These are phyloP conservation scores for Cicer yamashitae DNA, from an alignment of 306 rosid species.

Conservation along the genomic window DNA sequence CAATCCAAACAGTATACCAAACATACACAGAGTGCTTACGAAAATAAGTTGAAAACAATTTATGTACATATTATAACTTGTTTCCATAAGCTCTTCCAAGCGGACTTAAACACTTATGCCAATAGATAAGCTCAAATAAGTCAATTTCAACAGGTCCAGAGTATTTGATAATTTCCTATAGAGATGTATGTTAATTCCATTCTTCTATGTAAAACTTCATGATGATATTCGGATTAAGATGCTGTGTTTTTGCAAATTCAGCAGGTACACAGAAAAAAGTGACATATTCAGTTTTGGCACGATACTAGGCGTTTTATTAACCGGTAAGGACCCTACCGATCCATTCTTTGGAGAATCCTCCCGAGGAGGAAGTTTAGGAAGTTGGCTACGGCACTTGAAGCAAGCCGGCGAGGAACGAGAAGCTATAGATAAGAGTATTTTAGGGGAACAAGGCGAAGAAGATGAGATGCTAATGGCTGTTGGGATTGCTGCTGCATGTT, in stretches of 20 bases:
- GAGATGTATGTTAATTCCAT: conserved; percentile 19
- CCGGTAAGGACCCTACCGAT: conserved; percentile 81
- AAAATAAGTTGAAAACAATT: too few relatives aligned
- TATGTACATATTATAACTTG: too few relatives aligned
- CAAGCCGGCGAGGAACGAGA: conserved; percentile 82
- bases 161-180: not conserved
- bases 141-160: not conserved
- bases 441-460: conserved; percentile 91
- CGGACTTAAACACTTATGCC: too few relatives aligned
- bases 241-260: conserved; percentile 36
- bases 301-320: conserved; percentile 78
- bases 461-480: conserved; percentile 98
- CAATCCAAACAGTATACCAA: too few relatives aligned
- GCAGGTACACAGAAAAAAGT: conserved; percentile 90
- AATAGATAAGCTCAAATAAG: too few relatives aligned
- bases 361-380: conserved; percentile 79
- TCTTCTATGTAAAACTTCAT: not conserved
- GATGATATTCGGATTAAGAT: conserved; percentile 20
- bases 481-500: conserved; percentile 88
- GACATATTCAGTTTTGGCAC: conserved; percentile 96
- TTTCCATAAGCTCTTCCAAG: too few relatives aligned
- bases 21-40: too few relatives aligned
- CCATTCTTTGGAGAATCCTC: conserved; percentile 85
- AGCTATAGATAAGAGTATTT: conserved; percentile 80
- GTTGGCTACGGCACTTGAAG: conserved; percentile 89